Base-by-base conservation (phyloP, 257 asterid species). In the Jacaranda copaia region DNA sequence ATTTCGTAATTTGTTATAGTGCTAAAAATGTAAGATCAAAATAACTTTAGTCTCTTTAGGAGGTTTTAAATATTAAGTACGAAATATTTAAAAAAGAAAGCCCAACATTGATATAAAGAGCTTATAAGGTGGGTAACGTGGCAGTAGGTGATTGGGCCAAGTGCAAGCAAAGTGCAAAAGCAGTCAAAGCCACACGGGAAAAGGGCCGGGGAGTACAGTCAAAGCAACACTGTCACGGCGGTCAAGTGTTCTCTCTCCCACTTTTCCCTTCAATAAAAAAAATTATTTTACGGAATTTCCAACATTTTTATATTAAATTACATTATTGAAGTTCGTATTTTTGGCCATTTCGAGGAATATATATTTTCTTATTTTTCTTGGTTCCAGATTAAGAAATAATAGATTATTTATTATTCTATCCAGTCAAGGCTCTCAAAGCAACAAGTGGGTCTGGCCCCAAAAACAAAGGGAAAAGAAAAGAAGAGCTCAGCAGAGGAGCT, bases 181-280 rank as follows among this genome's bases (percentile, higher is more conserved):
- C 87, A 82, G 85, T 82, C 84, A 77, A 84, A 84, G 66, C 74
- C 85, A 77, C 90, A 84, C 84, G 84, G 85, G 83, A 86, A 81
- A 79, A 81, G 80, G 83, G 83, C 64, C 67, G 57, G 64, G 66
- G 75, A 70, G 70, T 69, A 77, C 84, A 78, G 90, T 87, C 87
- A 87, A 87, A 84, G 81, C 78, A 76, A 82, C 83, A 74, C 77
- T 80, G 86, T 75, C 88, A 76, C 87, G 82, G 77, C 77, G 82
- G 79, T 83, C 89, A 71, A 77, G 77, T 71, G 71, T 67, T 74
- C 67, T 70, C 52, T 25, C 75, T 72, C 78, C 80, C 61, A 63
- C 79, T 72, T 38, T 60, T 36, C 45, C 12, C 8, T 6, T 25
- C n/a, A 6, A 70, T 5, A 65, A 52, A 73, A 68, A 35, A 57